Conservation (phyloP, 768 basidiomycete species). For the Tylopilus sp. region DNA sequence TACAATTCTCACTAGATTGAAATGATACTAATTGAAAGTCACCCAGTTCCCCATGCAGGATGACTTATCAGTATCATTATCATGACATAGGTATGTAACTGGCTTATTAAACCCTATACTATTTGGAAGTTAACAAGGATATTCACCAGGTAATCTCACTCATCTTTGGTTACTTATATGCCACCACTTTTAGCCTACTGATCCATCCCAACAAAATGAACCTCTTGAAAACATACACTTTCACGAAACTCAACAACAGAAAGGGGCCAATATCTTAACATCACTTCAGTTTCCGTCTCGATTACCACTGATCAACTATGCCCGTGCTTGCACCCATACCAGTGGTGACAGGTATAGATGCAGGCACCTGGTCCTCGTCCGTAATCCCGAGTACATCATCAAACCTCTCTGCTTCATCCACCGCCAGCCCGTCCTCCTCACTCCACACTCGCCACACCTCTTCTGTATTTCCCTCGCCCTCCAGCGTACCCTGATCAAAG, state of each 20-base stretch:
- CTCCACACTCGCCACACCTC: slow-evolving; percentile 26
- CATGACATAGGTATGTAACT: no score
- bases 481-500: slow-evolving; percentile 32
- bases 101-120: no score
- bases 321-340: background rate
- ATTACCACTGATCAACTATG: background rate
- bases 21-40: no score
- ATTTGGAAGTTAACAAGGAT: no score
- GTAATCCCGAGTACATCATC: slow-evolving; percentile 33
- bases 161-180: no score
- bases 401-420: slow-evolving; percentile 32
- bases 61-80: no score
- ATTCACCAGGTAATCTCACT: no score
- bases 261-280: background rate
- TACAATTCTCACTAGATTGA: no score
- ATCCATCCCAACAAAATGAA: no score
- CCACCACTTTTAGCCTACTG: no score
- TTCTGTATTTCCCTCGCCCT: slow-evolving; percentile 9
- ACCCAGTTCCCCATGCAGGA: no score
- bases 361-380: slow-evolving; percentile 31
- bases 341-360: background rate
- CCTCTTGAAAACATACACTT: background rate
- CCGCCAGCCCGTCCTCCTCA: slow-evolving; percentile 28
- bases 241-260: background rate
- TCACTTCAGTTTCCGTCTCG: no score